Percentiles rank a stretch among this genome's conserved stretches.
phyloP scores from a whole-genome alignment of 2,329 filamentous ascomycete species.

The Curvularia verruculosa region DNA sequence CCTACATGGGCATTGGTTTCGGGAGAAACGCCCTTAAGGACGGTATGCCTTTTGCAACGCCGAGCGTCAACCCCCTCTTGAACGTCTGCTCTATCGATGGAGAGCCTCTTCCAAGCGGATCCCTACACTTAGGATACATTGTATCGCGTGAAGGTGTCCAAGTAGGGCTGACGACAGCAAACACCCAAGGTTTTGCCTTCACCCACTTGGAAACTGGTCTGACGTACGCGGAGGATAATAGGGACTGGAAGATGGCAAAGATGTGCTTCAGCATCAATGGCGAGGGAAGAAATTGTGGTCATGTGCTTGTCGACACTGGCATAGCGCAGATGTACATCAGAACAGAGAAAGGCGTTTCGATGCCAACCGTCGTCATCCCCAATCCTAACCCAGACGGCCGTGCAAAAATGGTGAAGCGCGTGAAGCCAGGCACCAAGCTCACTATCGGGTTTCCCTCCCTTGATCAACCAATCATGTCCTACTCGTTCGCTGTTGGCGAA shows the following conservation, averaged over 20 bases:
- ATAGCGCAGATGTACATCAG: constrained; percentile 47
- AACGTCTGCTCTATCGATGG: constrained; percentile 42
- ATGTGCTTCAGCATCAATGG: constrained; percentile 41
- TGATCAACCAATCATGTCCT: constrained; percentile 24
- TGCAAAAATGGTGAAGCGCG: constrained; percentile 37
- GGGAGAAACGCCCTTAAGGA: constrained; percentile 39
- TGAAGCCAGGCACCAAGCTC: constrained; percentile 39
- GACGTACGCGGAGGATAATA: constrained; percentile 33
- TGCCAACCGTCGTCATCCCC: constrained; percentile 37
- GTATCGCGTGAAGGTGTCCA: constrained; percentile 39
- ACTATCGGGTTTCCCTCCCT: constrained; percentile 33
- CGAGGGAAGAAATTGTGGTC: constrained; percentile 29
- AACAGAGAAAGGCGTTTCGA: constrained; percentile 32
- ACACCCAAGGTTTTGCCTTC: constrained; percentile 31
- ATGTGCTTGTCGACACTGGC: constrained; percentile 42
- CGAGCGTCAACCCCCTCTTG: constrained; percentile 44
- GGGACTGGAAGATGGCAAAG: constrained; percentile 45
- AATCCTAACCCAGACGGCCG: constrained; percentile 40
- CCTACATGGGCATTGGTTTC: constrained; percentile 48
- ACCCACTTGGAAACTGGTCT: constrained; percentile 34
- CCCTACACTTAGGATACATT: constrained; percentile 36
- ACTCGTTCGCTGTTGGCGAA: constrained; percentile 38
- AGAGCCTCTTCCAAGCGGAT: constrained; percentile 6
- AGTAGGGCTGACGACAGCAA: constrained; percentile 37
- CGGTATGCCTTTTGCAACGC: constrained; percentile 38